Evolutionary conservation across 2,329 filamentous ascomycete genomes (phyloP).

Genomic region (Colletotrichum sp.): DNA sequence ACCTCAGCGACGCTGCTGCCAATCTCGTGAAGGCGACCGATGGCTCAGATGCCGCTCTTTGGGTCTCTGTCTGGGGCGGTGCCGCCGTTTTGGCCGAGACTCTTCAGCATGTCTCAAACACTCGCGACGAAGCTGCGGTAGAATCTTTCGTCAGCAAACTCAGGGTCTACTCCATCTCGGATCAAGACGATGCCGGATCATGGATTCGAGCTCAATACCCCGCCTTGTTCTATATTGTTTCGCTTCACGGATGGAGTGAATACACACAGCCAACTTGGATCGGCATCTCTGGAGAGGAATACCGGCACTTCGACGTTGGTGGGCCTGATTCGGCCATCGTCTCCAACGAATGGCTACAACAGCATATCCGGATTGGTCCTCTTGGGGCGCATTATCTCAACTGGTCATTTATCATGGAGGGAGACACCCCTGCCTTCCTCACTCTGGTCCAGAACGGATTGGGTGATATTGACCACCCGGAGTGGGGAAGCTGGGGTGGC

Average conservation of each 20-base stretch:
- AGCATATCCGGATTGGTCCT: slow-evolving; percentile 54
- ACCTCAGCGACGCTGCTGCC: slow-evolving; percentile 41
- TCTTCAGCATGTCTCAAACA: slow-evolving; percentile 43
- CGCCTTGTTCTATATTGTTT: slow-evolving; percentile 58
- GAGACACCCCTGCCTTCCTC: slow-evolving; percentile 54
- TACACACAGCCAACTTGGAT: slow-evolving; percentile 60
- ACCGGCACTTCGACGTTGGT: background rate
- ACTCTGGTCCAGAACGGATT: slow-evolving; percentile 54
- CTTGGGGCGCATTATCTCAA: slow-evolving; percentile 50
- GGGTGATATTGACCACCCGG: slow-evolving; percentile 46
- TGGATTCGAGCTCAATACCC: slow-evolving; percentile 61
- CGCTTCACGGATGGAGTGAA: slow-evolving; percentile 58
- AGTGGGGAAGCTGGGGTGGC: slow-evolving; percentile 55
- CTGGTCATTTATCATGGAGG: slow-evolving; percentile 55
- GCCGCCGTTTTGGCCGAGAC: slow-evolving; percentile 56
- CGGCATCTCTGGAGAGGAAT: slow-evolving; percentile 47
- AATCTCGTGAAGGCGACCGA: slow-evolving; percentile 38
- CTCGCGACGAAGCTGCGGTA: slow-evolving; percentile 31
- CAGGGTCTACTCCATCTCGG: slow-evolving; percentile 60
- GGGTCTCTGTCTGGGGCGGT: slow-evolving; percentile 58
- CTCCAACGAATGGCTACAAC: slow-evolving; percentile 53
- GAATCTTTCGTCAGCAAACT: slow-evolving; percentile 43
- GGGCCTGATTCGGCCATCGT: slow-evolving; percentile 36
- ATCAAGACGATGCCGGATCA: slow-evolving; percentile 61
- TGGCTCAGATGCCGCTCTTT: slow-evolving; percentile 44